Conservation (phyloP, 2,329 filamentous ascomycete genomes). For the Colletotrichum aenigma region DNA sequence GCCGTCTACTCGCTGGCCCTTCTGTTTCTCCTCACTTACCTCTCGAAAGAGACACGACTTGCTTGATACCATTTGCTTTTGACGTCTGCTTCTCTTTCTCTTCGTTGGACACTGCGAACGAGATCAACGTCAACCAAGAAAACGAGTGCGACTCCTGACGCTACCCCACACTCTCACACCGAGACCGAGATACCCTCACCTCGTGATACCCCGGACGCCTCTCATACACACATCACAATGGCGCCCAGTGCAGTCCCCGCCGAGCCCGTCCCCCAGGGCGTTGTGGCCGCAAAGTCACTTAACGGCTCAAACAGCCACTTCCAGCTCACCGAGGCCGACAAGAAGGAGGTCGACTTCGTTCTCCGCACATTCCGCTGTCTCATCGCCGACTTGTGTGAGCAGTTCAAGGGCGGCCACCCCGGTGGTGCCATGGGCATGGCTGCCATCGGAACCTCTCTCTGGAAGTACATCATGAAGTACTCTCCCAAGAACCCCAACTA, state of each 20-base stretch:
- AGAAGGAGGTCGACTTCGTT: slow-evolving; percentile 35
- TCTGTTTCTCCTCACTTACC: background rate
- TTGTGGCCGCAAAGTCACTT: slow-evolving; percentile 2
- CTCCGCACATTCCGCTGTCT: slow-evolving; percentile 65
- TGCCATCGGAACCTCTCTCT: slow-evolving; percentile 63
- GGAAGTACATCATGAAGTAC: slow-evolving; percentile 67
- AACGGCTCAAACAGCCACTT: slow-evolving; percentile 8
- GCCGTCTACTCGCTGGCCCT: background rate
- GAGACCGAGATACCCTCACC: background rate
- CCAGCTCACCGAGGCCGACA: slow-evolving; percentile 5
- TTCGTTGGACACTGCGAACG: background rate
- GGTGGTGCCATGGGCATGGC: slow-evolving; percentile 66
- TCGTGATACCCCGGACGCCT: background rate
- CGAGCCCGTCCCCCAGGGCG: slow-evolving; percentile 3
- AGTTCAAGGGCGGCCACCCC: slow-evolving; percentile 73
- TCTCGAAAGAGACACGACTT: background rate
- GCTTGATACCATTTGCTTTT: background rate
- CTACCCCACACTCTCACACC: background rate
- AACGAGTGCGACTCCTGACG: background rate
- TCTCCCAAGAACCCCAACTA: slow-evolving; percentile 57
- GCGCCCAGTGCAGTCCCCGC: slow-evolving; percentile 16
- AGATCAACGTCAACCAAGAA: background rate
- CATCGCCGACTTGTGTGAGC: slow-evolving; percentile 72
- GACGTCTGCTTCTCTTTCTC: background rate
- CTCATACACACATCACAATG: background rate